phyloP scores from a whole-genome alignment of 352 stramenopile genomes.

The Phytophthora tubulina region DNA sequence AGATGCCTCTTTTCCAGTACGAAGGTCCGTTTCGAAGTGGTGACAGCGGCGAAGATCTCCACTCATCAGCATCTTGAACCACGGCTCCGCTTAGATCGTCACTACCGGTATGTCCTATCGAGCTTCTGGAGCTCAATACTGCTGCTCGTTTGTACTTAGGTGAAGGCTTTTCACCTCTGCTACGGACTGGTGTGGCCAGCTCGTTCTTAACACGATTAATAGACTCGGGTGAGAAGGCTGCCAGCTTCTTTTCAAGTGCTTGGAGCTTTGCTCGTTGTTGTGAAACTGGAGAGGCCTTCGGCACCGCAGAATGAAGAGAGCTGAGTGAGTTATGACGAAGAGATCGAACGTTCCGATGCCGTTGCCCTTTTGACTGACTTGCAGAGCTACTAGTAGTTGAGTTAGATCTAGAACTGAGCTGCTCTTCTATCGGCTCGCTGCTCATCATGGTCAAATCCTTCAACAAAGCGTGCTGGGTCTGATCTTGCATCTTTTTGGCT shows the following conservation, averaged over 20 bases:
- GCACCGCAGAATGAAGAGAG: slow-evolving; percentile 1
- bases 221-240: slow-evolving; percentile 58
- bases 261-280: slow-evolving; percentile 65
- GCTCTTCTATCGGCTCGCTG: slow-evolving; percentile 13
- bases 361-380: slow-evolving; percentile 15
- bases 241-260: slow-evolving; percentile 64
- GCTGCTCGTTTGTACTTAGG: slow-evolving; percentile 9
- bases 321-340: slow-evolving; percentile 12
- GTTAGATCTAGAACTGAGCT: slow-evolving; percentile 7
- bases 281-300: slow-evolving; percentile 52
- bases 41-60: slow-evolving; percentile 53
- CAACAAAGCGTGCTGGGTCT: slow-evolving; percentile 45
- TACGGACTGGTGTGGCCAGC: slow-evolving; percentile 11
- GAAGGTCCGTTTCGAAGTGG: slow-evolving; percentile 55
- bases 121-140: neutral
- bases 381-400: slow-evolving; percentile 31
- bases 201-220: slow-evolving; percentile 52
- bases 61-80: slow-evolving; percentile 22
- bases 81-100: neutral
- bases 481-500: slow-evolving; percentile 58
- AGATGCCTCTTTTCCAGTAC: slow-evolving; percentile 70
- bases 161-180: neutral
- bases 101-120: neutral
- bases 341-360: slow-evolving; percentile 3
- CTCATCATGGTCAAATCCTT: slow-evolving; percentile 29